Conservation (phyloP, 768 basidiomycete species). For the Punctularia strigosozonata region DNA sequence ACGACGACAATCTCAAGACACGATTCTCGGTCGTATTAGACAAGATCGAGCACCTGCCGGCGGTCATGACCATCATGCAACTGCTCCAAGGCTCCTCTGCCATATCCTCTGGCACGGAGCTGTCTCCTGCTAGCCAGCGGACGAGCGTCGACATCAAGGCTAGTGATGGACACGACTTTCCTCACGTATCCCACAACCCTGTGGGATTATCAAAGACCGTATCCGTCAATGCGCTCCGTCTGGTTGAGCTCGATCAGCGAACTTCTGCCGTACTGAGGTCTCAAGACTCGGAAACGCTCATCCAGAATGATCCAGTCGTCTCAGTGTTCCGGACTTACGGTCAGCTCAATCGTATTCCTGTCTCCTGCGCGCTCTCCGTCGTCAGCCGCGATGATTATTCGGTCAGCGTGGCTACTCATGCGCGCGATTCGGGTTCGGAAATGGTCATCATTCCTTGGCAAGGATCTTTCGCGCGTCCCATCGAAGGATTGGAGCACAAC, state of each 20-base stretch:
- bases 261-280: conserved; percentile 82
- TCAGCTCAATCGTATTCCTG: conserved; percentile 50
- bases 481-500: conserved; percentile 8
- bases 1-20: conserved; percentile 34
- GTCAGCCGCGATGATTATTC: conserved; percentile 69
- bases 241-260: conserved; percentile 83
- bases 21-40: conserved; percentile 70
- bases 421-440: conserved; percentile 43
- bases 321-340: conserved; percentile 73
- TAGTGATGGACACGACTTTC: not conserved
- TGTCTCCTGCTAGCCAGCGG: not conserved
- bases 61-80: conserved; percentile 72
- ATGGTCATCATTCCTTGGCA: conserved; percentile 84
- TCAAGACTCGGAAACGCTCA: conserved; percentile 57
- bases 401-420: conserved; percentile 49
- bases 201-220: too few species aligned
- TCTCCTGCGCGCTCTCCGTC: conserved; percentile 63
- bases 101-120: not conserved
- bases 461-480: conserved; percentile 17
- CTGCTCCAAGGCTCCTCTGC: conserved; percentile 37
- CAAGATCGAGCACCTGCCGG: conserved; percentile 68
- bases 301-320: conserved; percentile 60
- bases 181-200: too few species aligned
- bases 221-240: conserved; percentile 66
- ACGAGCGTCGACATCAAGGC: conserved; percentile 1